Evolutionary conservation across 169 alveolate species (phyloP), one percentile per base, ranked within the genome.

Genomic region (Plasmodium vivax): DNA sequence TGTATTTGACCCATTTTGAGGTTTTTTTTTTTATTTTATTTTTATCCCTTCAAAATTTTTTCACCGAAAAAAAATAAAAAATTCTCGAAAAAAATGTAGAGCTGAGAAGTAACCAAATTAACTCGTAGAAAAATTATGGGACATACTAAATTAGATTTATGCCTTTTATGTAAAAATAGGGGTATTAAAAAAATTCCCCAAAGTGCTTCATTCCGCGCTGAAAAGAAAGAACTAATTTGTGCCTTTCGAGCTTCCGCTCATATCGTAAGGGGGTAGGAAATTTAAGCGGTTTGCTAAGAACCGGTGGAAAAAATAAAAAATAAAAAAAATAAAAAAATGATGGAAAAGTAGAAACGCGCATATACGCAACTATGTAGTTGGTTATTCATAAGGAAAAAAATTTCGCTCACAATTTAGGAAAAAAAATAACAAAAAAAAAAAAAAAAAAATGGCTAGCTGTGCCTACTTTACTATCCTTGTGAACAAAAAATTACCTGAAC

Each of bases 1-100:
- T 77, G 58, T 56, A 56, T 77, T 38, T 2, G 32, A n/a, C 71
- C 36, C 87, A 87, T 87, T 32, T 54, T 77, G 74, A 9, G 54
- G 16, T 72, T 10, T 84, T 38, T 36, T 30, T 51, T 68, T 23
- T 68, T 62, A 9, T 16, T 0, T 58, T 23, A 23, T 23, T 23
- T 62, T 62, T 62, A 30, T 68, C 43, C 12, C 43, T 54, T 41
- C 38, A n/a, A 45, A 82, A 82, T 19, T 30, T 8, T 12, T 30
- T 14, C 12, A 81, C 71, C 23, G 30, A 83, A 58, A 68, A 30
- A 58, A 83, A 23, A 58, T 23, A 83, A 83, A 58, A 58, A 58
- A 77, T 68, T 68, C 19, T 68, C 34, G 14, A 68, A 68, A 68
- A 51, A 51, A 51, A 51, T 51, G 62, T 51, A 51, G 62, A 51